phyloP scores from a whole-genome alignment of 2,329 filamentous ascomycete genomes.

The Karstenula rhodostoma region DNA sequence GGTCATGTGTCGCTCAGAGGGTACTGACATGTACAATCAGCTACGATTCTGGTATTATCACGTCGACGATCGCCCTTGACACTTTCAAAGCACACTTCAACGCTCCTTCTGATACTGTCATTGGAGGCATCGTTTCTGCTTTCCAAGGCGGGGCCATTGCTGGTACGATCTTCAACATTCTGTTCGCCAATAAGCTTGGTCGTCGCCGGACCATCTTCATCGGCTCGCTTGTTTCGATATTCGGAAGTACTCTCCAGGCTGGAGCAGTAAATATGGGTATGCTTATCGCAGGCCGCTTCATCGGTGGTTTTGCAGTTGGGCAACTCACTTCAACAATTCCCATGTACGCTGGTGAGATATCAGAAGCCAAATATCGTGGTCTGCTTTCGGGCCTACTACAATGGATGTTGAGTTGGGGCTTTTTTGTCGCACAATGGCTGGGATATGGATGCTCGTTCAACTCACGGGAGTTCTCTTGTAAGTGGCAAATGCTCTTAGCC shows the following conservation, averaged over 20 bases:
- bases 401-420: slow-evolving; percentile 52
- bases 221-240: neutral
- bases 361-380: slow-evolving; percentile 39
- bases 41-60: neutral
- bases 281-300: neutral
- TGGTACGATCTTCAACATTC: neutral
- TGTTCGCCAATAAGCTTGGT: neutral
- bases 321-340: neutral
- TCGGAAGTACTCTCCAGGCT: neutral
- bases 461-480: slow-evolving; percentile 31
- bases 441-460: slow-evolving; percentile 48
- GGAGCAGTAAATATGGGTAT: neutral
- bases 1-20: neutral
- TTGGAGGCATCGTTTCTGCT: neutral
- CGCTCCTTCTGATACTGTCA: neutral
- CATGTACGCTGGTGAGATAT: neutral
- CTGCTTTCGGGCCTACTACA: slow-evolving; percentile 68
- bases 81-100: neutral
- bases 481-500: neutral
- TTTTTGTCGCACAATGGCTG: slow-evolving; percentile 50
- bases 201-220: neutral
- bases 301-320: neutral
- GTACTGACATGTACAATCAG: neutral
- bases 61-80: neutral
- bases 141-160: neutral